A percentile compares a stretch with the other conserved stretches of the same genome.
Evolutionary conservation across 2,329 filamentous ascomycete genomes (phyloP).

Genomic region (Pseudomassariella vexata): DNA sequence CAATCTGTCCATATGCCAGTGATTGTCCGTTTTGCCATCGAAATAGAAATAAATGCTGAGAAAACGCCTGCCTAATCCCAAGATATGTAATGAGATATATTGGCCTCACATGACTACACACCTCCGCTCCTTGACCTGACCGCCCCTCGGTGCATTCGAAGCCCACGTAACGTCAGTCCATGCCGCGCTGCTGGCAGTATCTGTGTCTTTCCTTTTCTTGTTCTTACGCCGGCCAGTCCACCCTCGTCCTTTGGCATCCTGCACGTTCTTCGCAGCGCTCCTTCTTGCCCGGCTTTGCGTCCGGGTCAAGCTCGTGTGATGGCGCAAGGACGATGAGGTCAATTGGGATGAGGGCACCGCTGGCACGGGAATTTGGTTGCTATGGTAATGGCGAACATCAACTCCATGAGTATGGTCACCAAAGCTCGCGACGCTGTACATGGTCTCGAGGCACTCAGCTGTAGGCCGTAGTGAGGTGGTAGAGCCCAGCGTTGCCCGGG

Average conservation of each 20-base stretch:
- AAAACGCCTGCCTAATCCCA: no score
- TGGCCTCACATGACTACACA: conserved; percentile 49
- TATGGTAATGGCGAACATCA: conserved; percentile 5
- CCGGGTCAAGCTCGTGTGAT: conserved; percentile 37
- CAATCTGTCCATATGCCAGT: no score
- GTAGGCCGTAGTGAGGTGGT: conserved; percentile 37
- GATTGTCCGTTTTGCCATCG: no score
- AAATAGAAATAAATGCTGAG: no score
- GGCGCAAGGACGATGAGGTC: conserved; percentile 29
- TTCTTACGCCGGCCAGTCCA: conserved; percentile 41
- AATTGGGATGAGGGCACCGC: conserved; percentile 26
- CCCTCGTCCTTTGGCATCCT: conserved; percentile 52
- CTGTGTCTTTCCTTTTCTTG: conserved; percentile 29
- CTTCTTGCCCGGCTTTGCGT: conserved; percentile 51
- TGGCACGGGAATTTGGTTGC: conserved; percentile 7
- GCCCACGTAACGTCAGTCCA: conserved; percentile 47
- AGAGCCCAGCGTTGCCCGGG: conserved; percentile 30
- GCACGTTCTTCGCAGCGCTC: conserved; percentile 57
- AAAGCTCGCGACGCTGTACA: conserved; percentile 34
- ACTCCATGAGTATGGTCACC: conserved; percentile 13
- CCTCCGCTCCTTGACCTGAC: conserved; percentile 34
- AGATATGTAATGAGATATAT: no score
- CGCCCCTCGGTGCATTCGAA: conserved; percentile 17
- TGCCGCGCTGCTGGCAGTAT: conserved; percentile 37
- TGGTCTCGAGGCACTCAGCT: conserved; percentile 49